A percentile compares a stretch with the other conserved stretches of the same genome.
Conservation (phyloP, 208 protist genomes). For the Wallacemonas sp. region DNA sequence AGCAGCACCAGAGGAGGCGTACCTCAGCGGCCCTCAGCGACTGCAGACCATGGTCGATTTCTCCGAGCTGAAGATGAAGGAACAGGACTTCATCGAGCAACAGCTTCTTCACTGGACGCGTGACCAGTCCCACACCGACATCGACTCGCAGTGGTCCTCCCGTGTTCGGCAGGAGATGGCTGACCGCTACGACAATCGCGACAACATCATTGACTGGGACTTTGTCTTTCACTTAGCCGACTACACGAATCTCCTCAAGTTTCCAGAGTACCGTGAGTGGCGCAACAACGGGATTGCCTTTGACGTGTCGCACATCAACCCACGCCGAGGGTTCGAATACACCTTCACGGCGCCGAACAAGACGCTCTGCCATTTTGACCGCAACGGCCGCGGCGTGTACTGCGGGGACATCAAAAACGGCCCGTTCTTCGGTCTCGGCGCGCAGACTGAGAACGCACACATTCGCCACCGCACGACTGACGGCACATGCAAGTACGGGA, state of each 20-base stretch:
- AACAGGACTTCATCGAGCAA: conserved; percentile 84
- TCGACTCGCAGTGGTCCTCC: conserved; percentile 57
- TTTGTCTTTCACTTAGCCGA: conserved; percentile 85
- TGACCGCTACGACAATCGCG: conserved; percentile 90
- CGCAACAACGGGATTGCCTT: conserved; percentile 87
- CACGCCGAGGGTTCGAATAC: conserved; percentile 73
- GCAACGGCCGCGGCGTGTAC: conserved; percentile 65
- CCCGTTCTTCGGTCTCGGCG: conserved; percentile 82
- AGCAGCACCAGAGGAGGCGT: not conserved
- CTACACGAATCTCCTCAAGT: conserved; percentile 88
- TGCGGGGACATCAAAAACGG: conserved; percentile 86
- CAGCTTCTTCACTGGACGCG: conserved; percentile 78
- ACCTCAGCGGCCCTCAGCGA: conserved; percentile 26
- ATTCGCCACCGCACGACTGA: conserved; percentile 74
- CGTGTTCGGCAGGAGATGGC: conserved; percentile 89
- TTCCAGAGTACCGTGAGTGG: conserved; percentile 89
- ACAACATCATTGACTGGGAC: conserved; percentile 94
- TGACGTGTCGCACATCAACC: conserved; percentile 87
- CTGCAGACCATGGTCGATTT: conserved; percentile 53
- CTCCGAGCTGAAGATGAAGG: conserved; percentile 83
- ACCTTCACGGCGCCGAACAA: conserved; percentile 84
- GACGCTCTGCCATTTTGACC: conserved; percentile 83
- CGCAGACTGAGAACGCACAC: conserved; percentile 65
- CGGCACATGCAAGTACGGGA: conserved; percentile 88
- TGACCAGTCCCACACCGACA: conserved; percentile 52